Evolutionary conservation across 768 basidiomycete species (phyloP).

Genomic region (Pholiota microspora): DNA sequence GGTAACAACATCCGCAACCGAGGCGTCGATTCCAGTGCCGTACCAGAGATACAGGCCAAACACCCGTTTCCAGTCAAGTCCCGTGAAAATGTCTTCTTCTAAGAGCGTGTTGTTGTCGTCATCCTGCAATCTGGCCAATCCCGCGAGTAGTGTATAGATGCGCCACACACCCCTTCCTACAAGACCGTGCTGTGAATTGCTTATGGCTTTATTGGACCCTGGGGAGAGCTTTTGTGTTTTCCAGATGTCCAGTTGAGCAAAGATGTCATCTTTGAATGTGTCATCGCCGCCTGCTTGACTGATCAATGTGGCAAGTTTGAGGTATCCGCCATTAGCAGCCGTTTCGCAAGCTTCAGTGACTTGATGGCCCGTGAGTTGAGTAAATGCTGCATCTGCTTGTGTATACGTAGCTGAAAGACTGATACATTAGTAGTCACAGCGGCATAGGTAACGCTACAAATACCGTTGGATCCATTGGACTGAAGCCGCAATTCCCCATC

Average conservation of each 20-base stretch:
- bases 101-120: constrained; percentile 50
- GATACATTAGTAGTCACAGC: neutral
- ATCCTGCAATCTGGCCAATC: constrained; percentile 52
- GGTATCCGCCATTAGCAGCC: constrained; percentile 72
- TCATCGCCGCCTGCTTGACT: constrained; percentile 83
- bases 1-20: constrained; percentile 67
- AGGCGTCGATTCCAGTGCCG: constrained; percentile 64
- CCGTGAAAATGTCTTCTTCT: constrained; percentile 52
- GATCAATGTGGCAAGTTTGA: constrained; percentile 86
- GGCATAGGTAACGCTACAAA: neutral
- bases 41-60: constrained; percentile 94
- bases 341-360: constrained; percentile 76
- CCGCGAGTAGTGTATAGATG: constrained; percentile 82
- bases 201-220: constrained; percentile 31
- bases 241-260: constrained; percentile 81
- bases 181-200: constrained; percentile 34
- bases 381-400: constrained; percentile 57
- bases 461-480: constrained; percentile 29
- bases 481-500: constrained; percentile 60
- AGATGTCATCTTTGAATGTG: constrained; percentile 70
- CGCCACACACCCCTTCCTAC: constrained; percentile 60
- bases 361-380: constrained; percentile 84
- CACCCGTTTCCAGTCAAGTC: constrained; percentile 91
- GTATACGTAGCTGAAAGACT: constrained; percentile 33
- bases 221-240: constrained; percentile 50